Conservation (phyloP, 305 asterid genomes). For the Euphrasia arctica region DNA sequence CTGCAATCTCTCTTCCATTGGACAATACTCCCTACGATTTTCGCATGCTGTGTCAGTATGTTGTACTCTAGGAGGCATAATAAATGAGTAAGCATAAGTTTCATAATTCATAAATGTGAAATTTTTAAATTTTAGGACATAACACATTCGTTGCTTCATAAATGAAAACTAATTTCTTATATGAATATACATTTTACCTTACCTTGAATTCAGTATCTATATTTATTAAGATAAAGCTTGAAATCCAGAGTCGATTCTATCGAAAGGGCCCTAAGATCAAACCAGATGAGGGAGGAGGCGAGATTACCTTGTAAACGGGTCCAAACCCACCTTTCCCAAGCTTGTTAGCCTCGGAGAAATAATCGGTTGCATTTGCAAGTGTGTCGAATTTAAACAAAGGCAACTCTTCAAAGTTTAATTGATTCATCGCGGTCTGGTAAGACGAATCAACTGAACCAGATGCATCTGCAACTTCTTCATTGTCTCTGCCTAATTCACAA, state of each 20-base stretch:
- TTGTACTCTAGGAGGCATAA: neutral
- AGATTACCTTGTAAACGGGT: constrained; percentile 44
- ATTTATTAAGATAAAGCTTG: neutral
- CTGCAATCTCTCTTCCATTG: constrained; percentile 41
- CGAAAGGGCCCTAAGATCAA: neutral
- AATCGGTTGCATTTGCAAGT: constrained; percentile 38
- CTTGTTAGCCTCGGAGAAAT: constrained; percentile 33
- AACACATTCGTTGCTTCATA: too few relatives aligned
- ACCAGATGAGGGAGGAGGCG: neutral
- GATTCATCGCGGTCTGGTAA: constrained; percentile 24
- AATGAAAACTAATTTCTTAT: too few relatives aligned
- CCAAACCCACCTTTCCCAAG: constrained; percentile 57
- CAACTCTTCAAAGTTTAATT: constrained; percentile 34
- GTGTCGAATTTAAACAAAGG: constrained; percentile 33
- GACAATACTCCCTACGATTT: constrained; percentile 36
- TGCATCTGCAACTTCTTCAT: neutral
- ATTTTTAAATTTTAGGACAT: too few relatives aligned
- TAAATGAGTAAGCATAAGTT: neutral
- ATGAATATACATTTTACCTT: too few relatives aligned
- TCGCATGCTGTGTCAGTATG: neutral
- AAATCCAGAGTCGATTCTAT: neutral
- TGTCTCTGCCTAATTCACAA: constrained; percentile 17
- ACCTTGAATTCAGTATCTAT: too few relatives aligned
- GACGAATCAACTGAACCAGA: constrained; percentile 15
- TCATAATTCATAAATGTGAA: too few relatives aligned